phyloP scores from a whole-genome alignment of 371 early-diverging fungal species.

The Racocetra persica region DNA sequence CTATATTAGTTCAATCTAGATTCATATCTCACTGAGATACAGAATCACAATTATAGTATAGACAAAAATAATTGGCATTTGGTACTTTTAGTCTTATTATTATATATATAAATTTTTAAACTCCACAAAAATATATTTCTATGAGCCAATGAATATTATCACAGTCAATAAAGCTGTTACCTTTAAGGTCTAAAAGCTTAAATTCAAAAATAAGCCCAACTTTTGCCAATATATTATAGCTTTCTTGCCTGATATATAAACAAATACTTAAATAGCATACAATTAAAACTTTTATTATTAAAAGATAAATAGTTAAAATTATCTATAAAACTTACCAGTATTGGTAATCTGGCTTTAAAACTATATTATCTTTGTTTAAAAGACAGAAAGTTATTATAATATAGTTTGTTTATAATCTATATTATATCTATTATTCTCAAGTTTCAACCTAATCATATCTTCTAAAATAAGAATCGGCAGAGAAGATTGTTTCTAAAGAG shows the following conservation, averaged over 20 bases:
- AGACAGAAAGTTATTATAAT: background rate
- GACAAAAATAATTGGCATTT: background rate
- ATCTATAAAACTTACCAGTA: background rate
- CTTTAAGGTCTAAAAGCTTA: background rate
- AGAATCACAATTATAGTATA: background rate
- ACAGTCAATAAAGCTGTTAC: background rate
- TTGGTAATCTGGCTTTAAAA: background rate
- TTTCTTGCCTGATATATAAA: background rate
- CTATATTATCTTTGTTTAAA: background rate
- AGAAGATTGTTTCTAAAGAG: slow-evolving; percentile 3
- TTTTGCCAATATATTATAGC: background rate
- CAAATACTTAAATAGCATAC: background rate
- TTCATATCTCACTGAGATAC: background rate
- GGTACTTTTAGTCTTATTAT: background rate
- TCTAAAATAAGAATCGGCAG: background rate
- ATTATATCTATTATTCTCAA: background rate
- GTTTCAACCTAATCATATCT: background rate
- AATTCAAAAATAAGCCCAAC: background rate
- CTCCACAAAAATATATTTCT: background rate
- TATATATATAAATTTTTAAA: slow-evolving; percentile 7
- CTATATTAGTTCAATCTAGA: background rate
- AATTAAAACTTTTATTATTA: too few relatives aligned
- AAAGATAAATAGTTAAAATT: background rate
- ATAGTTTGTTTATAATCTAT: background rate
- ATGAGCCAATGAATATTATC: background rate